Evolutionary conservation across 2,329 filamentous ascomycete species (phyloP).

Genomic region (Arthrobotrys conoides): DNA sequence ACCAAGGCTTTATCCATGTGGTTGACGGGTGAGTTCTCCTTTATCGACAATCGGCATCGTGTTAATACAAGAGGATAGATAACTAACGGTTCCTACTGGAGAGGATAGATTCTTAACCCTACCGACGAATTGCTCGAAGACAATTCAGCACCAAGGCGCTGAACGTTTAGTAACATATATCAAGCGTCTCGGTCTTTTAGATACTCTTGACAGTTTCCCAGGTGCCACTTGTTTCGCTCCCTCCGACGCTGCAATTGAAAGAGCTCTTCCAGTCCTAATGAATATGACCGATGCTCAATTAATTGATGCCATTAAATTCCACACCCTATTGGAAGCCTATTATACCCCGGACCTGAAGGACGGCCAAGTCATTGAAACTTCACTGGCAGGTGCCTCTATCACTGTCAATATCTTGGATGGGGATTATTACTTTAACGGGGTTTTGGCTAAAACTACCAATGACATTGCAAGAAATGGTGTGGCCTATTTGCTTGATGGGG

Average conservation of each 20-base stretch:
- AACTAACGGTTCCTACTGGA: not conserved
- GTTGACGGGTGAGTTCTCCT: constrained; percentile 50
- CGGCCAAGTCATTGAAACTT: constrained; percentile 37
- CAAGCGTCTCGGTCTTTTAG: constrained; percentile 43
- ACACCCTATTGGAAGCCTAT: constrained; percentile 42
- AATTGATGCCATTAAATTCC: constrained; percentile 57
- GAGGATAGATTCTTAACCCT: constrained; percentile 40
- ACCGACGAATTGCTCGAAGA: constrained; percentile 54
- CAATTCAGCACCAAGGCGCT: constrained; percentile 47
- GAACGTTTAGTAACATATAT: constrained; percentile 49
- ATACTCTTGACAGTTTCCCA: constrained; percentile 51
- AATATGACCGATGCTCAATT: constrained; percentile 47
- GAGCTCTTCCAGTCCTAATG: constrained; percentile 42
- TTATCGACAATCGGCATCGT: not conserved
- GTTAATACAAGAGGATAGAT: not conserved
- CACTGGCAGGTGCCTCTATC: constrained; percentile 19
- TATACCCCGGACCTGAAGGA: constrained; percentile 39
- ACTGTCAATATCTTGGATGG: constrained; percentile 41
- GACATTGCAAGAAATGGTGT: constrained; percentile 58
- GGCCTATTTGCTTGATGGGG: constrained; percentile 55
- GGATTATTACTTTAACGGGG: constrained; percentile 55
- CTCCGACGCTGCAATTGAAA: constrained; percentile 43
- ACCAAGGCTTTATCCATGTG: constrained; percentile 40
- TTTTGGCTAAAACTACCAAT: constrained; percentile 39
- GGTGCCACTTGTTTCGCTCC: constrained; percentile 58